These are phyloP conservation scores for Xylaria intraflava DNA, from an alignment of 495 filamentous ascomycete species.

Conservation along the genomic window DNA sequence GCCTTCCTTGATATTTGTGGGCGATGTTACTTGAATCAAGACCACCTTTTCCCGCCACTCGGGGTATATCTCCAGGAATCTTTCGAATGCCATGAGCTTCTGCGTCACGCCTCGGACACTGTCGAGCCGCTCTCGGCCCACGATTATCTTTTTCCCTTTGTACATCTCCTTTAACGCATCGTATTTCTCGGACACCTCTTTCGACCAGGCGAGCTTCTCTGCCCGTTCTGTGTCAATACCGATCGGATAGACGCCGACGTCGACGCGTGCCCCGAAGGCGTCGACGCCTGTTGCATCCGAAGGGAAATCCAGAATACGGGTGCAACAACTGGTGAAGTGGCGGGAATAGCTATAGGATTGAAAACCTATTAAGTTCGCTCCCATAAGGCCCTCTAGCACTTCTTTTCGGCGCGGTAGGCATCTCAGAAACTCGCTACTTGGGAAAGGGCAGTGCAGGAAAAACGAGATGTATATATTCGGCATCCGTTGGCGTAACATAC, in stretches of 20 bases:
- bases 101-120: conserved; percentile 84
- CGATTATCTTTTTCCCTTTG: conserved; percentile 79
- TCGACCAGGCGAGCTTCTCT: conserved; percentile 61
- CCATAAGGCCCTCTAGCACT: conserved; percentile 77
- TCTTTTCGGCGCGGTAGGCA: conserved; percentile 82
- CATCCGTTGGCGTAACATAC: conserved; percentile 71
- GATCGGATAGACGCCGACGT: conserved; percentile 85
- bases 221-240: conserved; percentile 75
- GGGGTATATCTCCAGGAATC: conserved; percentile 79
- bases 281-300: conserved; percentile 74
- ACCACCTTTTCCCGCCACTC: conserved; percentile 90
- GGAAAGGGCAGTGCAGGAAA: conserved; percentile 87
- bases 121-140: conserved; percentile 87
- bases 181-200: conserved; percentile 59
- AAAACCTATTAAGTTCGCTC: conserved; percentile 86
- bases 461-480: conserved; percentile 85
- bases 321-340: conserved; percentile 89
- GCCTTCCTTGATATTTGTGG: conserved; percentile 68
- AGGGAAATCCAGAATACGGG: conserved; percentile 75
- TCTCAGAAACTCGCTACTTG: conserved; percentile 85
- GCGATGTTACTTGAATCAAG: conserved; percentile 87
- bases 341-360: conserved; percentile 88
- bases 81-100: conserved; percentile 87
- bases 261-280: conserved; percentile 79
- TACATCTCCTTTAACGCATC: conserved; percentile 65